These are phyloP conservation scores for Solanum phureja DNA, from an alignment of 257 asterid species.

Conservation along the genomic window DNA sequence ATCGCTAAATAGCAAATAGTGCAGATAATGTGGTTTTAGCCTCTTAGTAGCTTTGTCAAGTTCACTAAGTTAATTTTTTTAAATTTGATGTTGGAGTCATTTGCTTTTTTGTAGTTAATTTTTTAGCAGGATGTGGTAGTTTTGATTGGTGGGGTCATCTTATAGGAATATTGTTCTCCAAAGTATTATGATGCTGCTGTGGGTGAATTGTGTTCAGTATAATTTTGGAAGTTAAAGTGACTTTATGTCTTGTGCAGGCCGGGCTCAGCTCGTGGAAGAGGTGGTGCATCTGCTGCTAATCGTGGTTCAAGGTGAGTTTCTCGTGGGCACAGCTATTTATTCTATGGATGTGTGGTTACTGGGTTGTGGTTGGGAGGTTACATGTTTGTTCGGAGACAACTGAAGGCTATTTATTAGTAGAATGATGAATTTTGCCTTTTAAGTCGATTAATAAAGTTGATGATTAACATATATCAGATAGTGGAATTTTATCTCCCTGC, in stretches of 20 bases:
- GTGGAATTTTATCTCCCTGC: not conserved
- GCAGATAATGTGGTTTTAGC: not conserved
- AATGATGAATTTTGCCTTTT: not conserved
- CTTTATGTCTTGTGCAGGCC: constrained; percentile 19
- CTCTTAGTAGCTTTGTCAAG: not conserved
- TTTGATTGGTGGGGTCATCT: not conserved
- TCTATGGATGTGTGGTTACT: not conserved
- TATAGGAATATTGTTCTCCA: not conserved
- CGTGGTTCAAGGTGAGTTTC: constrained; percentile 36
- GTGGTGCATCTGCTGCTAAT: constrained; percentile 15
- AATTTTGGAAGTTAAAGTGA: not conserved
- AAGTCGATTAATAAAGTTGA: not conserved
- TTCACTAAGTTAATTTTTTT: not conserved
- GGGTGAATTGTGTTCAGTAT: not conserved
- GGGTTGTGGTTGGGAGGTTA: not conserved
- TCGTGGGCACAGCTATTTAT: not conserved
- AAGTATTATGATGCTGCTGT: not conserved
- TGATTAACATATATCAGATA: not conserved
- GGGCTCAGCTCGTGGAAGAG: constrained; percentile 34
- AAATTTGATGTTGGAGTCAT: not conserved
- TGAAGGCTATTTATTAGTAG: not conserved
- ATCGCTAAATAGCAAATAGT: not conserved
- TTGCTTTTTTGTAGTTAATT: not conserved
- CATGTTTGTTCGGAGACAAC: not conserved
- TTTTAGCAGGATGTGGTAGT: not conserved